Conservation (phyloP, 352 stramenopile species). For the Phytophthora pinifolia region DNA sequence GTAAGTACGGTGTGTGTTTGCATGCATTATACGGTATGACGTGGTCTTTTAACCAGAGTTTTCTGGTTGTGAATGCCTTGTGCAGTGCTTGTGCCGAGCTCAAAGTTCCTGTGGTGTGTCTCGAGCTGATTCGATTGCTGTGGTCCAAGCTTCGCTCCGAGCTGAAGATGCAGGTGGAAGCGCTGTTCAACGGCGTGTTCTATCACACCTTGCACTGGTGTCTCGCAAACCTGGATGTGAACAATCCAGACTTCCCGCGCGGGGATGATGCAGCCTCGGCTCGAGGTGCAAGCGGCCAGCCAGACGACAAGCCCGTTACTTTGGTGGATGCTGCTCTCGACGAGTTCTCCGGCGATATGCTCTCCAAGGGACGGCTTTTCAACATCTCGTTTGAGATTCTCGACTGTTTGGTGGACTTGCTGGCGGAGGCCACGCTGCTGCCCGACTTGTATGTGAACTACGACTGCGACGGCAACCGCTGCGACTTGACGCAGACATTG, state of each 20-base stretch:
- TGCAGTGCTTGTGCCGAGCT: slow-evolving; percentile 49
- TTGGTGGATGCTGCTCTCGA: slow-evolving; percentile 55
- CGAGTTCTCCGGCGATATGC: slow-evolving; percentile 62
- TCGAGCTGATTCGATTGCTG: slow-evolving; percentile 67
- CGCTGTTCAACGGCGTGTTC: slow-evolving; percentile 72
- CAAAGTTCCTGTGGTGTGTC: slow-evolving; percentile 57
- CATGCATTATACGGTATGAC: neutral
- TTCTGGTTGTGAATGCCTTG: slow-evolving; percentile 3
- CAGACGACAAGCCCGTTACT: slow-evolving; percentile 16
- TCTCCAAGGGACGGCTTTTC: slow-evolving; percentile 55
- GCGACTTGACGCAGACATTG: slow-evolving; percentile 88
- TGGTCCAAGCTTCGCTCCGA: slow-evolving; percentile 70
- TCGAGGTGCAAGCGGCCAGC: slow-evolving; percentile 1
- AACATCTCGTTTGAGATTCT: slow-evolving; percentile 74
- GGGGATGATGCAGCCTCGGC: slow-evolving; percentile 27
- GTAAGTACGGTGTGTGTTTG: slow-evolving; percentile 27
- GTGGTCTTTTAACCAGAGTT: neutral
- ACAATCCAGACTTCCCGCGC: slow-evolving; percentile 58
- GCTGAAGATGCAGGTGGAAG: slow-evolving; percentile 84
- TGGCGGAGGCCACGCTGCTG: slow-evolving; percentile 93
- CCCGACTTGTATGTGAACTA: slow-evolving; percentile 99
- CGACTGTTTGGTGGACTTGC: slow-evolving; percentile 96
- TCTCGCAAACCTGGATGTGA: slow-evolving; percentile 60
- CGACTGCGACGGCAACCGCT: slow-evolving; percentile 98
- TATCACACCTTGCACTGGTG: slow-evolving; percentile 71